Percentiles rank a stretch among this genome's conserved stretches.
Evolutionary conservation across 768 basidiomycete genomes (phyloP).

Genomic region (Trametes gibbosa): DNA sequence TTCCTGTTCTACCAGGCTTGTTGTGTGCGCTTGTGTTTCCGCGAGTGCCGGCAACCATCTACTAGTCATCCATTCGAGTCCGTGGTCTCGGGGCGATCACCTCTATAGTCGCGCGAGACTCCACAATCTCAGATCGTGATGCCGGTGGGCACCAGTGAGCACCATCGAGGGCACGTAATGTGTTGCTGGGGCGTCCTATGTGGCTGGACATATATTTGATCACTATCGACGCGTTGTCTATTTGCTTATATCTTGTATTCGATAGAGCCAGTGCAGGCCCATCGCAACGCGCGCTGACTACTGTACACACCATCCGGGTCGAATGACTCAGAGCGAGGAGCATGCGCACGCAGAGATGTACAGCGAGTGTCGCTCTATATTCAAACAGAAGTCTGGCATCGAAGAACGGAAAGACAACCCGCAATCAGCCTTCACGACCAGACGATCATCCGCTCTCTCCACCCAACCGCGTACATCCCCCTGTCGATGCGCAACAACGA

Average conservation of each 20-base stretch:
- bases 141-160: neutral
- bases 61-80: too few species aligned
- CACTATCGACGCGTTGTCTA: too few species aligned
- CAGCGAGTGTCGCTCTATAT: neutral
- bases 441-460: neutral
- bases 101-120: neutral
- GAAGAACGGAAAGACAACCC: neutral
- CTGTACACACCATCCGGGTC: neutral
- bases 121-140: neutral
- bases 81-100: neutral
- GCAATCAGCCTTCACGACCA: slow-evolving; percentile 6
- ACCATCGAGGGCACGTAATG: neutral
- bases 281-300: neutral
- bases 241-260: too few species aligned
- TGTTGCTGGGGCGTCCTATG: neutral
- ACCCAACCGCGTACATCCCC: neutral
- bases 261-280: neutral
- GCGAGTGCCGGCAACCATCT: neutral
- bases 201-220: too few species aligned
- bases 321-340: neutral
- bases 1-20: neutral
- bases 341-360: neutral
- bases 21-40: neutral
- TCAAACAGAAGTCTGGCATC: slow-evolving; percentile 5
- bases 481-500: slow-evolving; percentile 10